Evolutionary conservation across 805 yeast genomes (phyloP).

Genomic region (Saccharomyces cerevisiae): DNA sequence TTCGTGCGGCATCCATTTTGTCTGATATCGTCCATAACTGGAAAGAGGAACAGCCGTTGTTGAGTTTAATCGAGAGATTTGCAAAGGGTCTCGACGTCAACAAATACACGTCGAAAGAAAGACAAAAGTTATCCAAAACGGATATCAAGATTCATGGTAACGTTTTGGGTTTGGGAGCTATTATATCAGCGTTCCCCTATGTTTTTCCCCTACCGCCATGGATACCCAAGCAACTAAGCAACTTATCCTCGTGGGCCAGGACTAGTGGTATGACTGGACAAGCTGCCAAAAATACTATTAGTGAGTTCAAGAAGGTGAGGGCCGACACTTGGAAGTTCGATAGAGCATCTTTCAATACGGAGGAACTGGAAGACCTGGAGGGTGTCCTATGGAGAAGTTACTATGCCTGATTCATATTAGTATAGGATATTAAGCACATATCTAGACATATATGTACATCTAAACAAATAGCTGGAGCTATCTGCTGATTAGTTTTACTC

Average conservation of each 20-base stretch:
- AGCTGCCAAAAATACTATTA: constrained; percentile 71
- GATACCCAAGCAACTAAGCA: constrained; percentile 68
- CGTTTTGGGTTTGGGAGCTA: constrained; percentile 78
- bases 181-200: constrained; percentile 85
- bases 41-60: constrained; percentile 35
- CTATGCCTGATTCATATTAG: constrained; percentile 45
- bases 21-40: constrained; percentile 70
- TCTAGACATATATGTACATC: background rate
- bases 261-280: constrained; percentile 74
- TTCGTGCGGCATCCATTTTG: constrained; percentile 61
- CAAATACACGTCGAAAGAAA: constrained; percentile 22
- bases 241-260: constrained; percentile 63
- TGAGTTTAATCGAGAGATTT: constrained; percentile 37
- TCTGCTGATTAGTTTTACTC: background rate
- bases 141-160: constrained; percentile 66
- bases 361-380: constrained; percentile 82
- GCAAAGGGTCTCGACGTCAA: constrained; percentile 18
- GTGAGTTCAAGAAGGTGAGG: constrained; percentile 82
- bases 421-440: background rate
- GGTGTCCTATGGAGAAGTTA: constrained; percentile 92
- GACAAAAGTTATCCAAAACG: constrained; percentile 32
- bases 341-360: constrained; percentile 59
- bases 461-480: background rate
- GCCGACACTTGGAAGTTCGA: constrained; percentile 97
- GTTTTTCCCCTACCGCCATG: constrained; percentile 84